A percentile compares a stretch with the other conserved stretches of the same genome.
phyloP scores from a whole-genome alignment of 768 basidiomycete species.

The Cubamyces sp. region DNA sequence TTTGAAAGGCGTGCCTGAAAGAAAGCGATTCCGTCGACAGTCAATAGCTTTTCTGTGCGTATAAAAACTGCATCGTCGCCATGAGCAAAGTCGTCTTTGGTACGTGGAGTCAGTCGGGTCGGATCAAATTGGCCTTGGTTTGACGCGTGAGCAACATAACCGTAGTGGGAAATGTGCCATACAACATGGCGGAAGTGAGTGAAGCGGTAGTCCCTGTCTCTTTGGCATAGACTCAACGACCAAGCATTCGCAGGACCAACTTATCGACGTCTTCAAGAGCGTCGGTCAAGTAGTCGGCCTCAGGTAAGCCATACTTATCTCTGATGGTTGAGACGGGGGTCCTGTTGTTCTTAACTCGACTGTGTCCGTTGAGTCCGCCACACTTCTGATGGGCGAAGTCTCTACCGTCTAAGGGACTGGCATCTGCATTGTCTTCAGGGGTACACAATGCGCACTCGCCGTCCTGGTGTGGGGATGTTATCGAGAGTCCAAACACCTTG shows the following conservation, averaged over 20 bases:
- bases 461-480: too few species aligned
- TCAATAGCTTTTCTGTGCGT: too few species aligned
- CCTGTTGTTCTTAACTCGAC: too few species aligned
- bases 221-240: slow-evolving; percentile 9
- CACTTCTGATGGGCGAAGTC: too few species aligned
- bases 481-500: too few species aligned
- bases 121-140: not conserved
- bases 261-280: slow-evolving; percentile 87
- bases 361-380: too few species aligned
- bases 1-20: too few species aligned
- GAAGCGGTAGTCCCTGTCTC: not conserved
- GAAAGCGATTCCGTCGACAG: too few species aligned
- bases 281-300: slow-evolving; percentile 91
- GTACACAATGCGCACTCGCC: too few species aligned
- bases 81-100: slow-evolving; percentile 43
- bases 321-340: not conserved
- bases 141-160: slow-evolving; percentile 4
- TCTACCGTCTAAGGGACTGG: too few species aligned
- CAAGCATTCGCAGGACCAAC: slow-evolving; percentile 57
- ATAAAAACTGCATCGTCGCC: not conserved
- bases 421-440: too few species aligned
- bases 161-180: slow-evolving; percentile 86
- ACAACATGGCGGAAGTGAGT: slow-evolving; percentile 81
- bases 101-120: slow-evolving; percentile 37
- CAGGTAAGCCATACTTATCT: slow-evolving; percentile 49